A percentile compares a stretch with the other conserved stretches of the same genome.
These are phyloP conservation scores for Fusarium sp. DNA, from an alignment of 2,329 filamentous ascomycete species.

Conservation along the genomic window DNA sequence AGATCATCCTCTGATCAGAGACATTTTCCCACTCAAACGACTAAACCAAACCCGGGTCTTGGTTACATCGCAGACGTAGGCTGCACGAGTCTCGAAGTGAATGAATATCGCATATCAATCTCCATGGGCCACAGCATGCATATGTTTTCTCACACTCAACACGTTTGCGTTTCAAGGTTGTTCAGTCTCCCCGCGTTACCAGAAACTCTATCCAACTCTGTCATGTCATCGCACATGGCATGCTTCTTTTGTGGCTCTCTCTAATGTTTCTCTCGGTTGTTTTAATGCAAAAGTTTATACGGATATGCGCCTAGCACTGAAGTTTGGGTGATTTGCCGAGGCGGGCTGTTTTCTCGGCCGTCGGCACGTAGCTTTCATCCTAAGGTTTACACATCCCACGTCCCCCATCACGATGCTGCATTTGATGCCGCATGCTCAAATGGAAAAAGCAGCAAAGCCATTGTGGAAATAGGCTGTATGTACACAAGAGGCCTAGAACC, in stretches of 20 bases:
- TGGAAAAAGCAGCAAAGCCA: background rate
- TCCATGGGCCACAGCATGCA: background rate
- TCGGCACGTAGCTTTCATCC: background rate
- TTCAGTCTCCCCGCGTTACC: slow-evolving; percentile 20
- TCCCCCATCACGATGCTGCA: slow-evolving; percentile 1
- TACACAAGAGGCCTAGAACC: slow-evolving; percentile 12
- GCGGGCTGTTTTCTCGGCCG: background rate
- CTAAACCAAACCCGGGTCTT: background rate
- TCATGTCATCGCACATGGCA: slow-evolving; percentile 21
- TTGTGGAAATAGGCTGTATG: slow-evolving; percentile 11
- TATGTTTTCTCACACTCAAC: background rate
- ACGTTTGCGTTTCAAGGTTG: slow-evolving; percentile 13
- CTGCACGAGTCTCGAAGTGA: slow-evolving; percentile 17
- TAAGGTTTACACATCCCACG: background rate
- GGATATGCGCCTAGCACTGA: background rate
- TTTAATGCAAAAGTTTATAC: slow-evolving; percentile 9
- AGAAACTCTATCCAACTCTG: slow-evolving; percentile 18
- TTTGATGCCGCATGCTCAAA: background rate
- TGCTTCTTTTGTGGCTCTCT: background rate
- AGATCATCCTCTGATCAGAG: background rate
- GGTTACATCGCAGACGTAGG: slow-evolving; percentile 8
- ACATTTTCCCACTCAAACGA: background rate
- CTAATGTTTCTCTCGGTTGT: background rate
- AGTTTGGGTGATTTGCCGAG: background rate
- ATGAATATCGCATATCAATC: background rate